Evolutionary conservation across 441 rosid genomes (phyloP), one percentile per base, ranked within the genome.

Genomic region (Bocquillonia castaneifolia): DNA sequence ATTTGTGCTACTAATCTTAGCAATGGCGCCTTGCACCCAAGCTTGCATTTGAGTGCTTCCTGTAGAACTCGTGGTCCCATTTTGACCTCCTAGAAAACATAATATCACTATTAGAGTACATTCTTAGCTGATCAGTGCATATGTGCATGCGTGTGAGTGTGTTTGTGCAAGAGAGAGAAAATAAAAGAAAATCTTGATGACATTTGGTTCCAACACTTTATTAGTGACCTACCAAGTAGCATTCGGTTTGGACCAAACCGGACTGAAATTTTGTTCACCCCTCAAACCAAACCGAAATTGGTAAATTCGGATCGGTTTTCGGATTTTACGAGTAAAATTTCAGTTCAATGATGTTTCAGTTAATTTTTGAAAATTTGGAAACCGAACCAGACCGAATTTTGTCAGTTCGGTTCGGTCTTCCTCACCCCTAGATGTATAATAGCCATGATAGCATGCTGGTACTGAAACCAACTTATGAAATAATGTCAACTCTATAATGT

Each of bases 21-120:
- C 99, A 81, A 95, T 90, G 50, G 97, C 97, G 70, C 98, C 97
- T 71, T 95, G 98, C 64, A 95, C 96, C 98, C 99, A 95, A 73
- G 98, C 98, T 81, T 95, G 97, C 93, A 95, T 77, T 78, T 84
- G 98, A 63, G 96, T 89, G 82, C 87, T 95, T 77, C 98, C 98
- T 26, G 93, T 85, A 67, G 97, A 82, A 78, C 91, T 91, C 68
- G 96, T 71, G 36, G 93, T 65, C 39, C 95, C 87, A 73, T 72
- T 85, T 86, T 92, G 98, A 78, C 90, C 92, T 64, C 84, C 96
- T 88, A 83, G 40, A 84, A 45, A 76, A 74, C 62, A 77, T 36
- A 57, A 28, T 53, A 62, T 62, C 52, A 52, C 44, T 61, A 48
- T 60, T 56, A 66, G 44, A 64, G 37, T 29, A 40, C 17, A 52